These are phyloP conservation scores for Penicillium oxalicum DNA, from an alignment of 2,329 filamentous ascomycete genomes.

Conservation along the genomic window DNA sequence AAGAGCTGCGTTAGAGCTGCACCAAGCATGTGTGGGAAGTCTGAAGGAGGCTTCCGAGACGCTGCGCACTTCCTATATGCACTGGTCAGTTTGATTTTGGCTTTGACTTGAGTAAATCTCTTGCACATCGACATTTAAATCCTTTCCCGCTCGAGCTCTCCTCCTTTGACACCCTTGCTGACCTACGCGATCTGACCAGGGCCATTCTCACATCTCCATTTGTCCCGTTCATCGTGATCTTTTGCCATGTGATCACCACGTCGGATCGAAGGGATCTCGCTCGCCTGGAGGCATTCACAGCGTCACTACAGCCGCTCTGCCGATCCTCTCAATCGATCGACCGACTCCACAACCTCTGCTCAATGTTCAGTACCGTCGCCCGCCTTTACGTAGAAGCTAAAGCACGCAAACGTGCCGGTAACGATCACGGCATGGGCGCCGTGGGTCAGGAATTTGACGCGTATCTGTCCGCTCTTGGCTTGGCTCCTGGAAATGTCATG, in stretches of 20 bases:
- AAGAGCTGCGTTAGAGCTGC: conserved; percentile 28
- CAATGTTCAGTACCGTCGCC: conserved; percentile 57
- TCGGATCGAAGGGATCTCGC: conserved; percentile 49
- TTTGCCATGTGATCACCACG: conserved; percentile 48
- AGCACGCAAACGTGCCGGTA: conserved; percentile 47
- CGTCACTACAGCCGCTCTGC: conserved; percentile 49
- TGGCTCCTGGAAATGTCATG: conserved; percentile 40
- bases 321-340: conserved; percentile 54
- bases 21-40: conserved; percentile 26
- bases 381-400: conserved; percentile 58
- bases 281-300: conserved; percentile 52
- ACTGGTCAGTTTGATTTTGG: conserved; percentile 24
- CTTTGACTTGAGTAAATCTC: neutral
- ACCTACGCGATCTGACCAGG: conserved; percentile 17
- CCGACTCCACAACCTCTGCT: conserved; percentile 57
- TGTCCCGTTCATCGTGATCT: conserved; percentile 46
- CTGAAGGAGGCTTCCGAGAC: conserved; percentile 24
- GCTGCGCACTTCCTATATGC: conserved; percentile 30
- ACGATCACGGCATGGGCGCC: conserved; percentile 43
- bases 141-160: neutral
- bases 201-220: conserved; percentile 42
- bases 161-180: neutral
- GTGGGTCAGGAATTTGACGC: conserved; percentile 58
- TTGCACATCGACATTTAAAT: neutral
- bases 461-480: conserved; percentile 58